Conservation (phyloP, 495 filamentous ascomycete species). For the Cladorrhinum samala region DNA sequence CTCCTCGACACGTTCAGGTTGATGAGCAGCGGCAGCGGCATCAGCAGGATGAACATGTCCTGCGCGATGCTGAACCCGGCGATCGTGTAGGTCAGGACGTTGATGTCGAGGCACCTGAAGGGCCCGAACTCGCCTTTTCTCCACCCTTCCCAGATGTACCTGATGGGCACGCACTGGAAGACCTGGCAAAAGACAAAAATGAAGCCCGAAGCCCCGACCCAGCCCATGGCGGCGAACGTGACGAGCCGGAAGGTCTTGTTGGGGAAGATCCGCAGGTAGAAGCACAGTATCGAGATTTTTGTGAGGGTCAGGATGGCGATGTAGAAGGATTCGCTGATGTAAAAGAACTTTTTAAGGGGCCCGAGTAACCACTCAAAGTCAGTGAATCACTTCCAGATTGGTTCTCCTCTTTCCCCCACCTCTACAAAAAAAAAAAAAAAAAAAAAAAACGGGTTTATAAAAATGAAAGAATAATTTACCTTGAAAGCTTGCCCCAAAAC, state of each 20-base stretch:
- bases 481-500: slow-evolving; percentile 12
- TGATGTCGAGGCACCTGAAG: slow-evolving; percentile 31
- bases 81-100: slow-evolving; percentile 25
- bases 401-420: too few relatives aligned
- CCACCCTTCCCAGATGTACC: slow-evolving; percentile 33
- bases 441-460: neutral
- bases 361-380: too few relatives aligned
- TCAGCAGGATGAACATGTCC: slow-evolving; percentile 35
- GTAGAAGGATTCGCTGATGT: slow-evolving; percentile 34
- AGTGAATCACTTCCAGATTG: too few relatives aligned
- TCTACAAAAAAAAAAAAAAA: too few relatives aligned
- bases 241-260: slow-evolving; percentile 33
- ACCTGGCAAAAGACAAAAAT: slow-evolving; percentile 31
- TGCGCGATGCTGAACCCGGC: slow-evolving; percentile 33
- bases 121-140: slow-evolving; percentile 28
- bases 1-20: slow-evolving; percentile 26
- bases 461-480: slow-evolving; percentile 1
- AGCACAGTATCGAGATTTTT: slow-evolving; percentile 46
- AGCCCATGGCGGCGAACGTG: slow-evolving; percentile 29
- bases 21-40: slow-evolving; percentile 34
- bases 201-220: slow-evolving; percentile 26
- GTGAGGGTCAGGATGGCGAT: slow-evolving; percentile 36
- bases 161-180: slow-evolving; percentile 39
- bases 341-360: slow-evolving; percentile 35
- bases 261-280: slow-evolving; percentile 49